phyloP scores from a whole-genome alignment of 345 rosid genomes.

The Rhizophora mangle region DNA sequence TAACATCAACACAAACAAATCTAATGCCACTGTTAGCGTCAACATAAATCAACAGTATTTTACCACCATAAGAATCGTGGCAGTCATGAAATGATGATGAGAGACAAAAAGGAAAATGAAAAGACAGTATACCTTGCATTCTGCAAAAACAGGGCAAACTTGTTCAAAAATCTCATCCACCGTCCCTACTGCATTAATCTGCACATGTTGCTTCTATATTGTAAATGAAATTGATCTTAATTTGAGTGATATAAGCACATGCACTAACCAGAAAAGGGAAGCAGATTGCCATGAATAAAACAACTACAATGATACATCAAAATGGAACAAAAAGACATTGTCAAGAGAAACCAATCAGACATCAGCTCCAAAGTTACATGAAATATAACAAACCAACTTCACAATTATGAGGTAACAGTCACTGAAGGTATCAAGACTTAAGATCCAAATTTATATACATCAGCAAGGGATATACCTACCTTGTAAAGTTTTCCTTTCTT shows the following conservation, averaged over 20 bases:
- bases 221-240: not conserved
- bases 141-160: slow-evolving; percentile 57
- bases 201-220: slow-evolving; percentile 24
- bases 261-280: not conserved
- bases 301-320: not conserved
- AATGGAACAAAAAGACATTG: not conserved
- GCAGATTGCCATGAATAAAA: not conserved
- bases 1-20: no score
- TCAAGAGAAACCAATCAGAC: not conserved
- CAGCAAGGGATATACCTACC: slow-evolving; percentile 26
- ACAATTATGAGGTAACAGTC: not conserved
- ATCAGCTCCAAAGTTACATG: not conserved
- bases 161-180: slow-evolving; percentile 81
- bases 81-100: not conserved
- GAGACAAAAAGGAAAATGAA: slow-evolving; percentile 1
- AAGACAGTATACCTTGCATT: slow-evolving; percentile 43
- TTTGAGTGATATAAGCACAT: not conserved
- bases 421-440: not conserved
- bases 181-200: slow-evolving; percentile 84
- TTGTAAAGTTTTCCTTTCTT: slow-evolving; percentile 69
- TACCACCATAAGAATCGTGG: no score
- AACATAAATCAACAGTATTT: not conserved
- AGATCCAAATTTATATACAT: no score
- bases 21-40: not conserved
- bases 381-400: not conserved